Evolutionary conservation across 192 early-diverging fungal genomes (phyloP).

Genomic region (Coemansia biformis): DNA sequence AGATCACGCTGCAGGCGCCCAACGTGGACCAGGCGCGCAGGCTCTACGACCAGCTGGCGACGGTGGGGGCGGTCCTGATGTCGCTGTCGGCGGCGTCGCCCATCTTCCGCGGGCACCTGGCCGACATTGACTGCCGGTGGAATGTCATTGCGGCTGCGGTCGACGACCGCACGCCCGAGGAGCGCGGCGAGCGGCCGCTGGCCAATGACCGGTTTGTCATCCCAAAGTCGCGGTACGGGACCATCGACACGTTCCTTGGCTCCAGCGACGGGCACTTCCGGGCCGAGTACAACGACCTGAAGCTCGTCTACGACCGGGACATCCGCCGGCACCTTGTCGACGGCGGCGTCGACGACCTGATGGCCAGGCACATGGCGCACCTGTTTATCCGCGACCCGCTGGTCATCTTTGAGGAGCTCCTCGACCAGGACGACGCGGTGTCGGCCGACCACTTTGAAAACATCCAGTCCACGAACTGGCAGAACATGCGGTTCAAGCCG

Average conservation of each 20-base stretch:
- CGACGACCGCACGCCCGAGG: constrained; percentile 88
- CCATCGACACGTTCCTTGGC: constrained; percentile 82
- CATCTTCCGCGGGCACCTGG: constrained; percentile 88
- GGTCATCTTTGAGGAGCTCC: constrained; percentile 86
- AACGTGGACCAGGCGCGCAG: constrained; percentile 85
- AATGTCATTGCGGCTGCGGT: constrained; percentile 90
- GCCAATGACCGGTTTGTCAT: constrained; percentile 73
- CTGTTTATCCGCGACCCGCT: constrained; percentile 98
- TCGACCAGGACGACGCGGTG: constrained; percentile 77
- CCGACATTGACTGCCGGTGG: constrained; percentile 97
- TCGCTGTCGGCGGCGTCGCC: constrained; percentile 89
- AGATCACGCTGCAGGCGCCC: constrained; percentile 96
- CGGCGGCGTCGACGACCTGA: constrained; percentile 79
- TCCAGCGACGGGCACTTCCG: constrained; percentile 66
- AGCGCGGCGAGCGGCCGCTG: constrained; percentile 76
- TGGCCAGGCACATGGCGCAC: constrained; percentile 90
- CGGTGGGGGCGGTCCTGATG: constrained; percentile 89
- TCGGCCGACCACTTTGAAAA: constrained; percentile 98
- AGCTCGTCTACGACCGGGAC: constrained; percentile 71
- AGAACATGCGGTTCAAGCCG: constrained; percentile 98
- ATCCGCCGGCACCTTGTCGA: constrained; percentile 67
- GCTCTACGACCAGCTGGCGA: constrained; percentile 92
- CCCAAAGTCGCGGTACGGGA: constrained; percentile 93
- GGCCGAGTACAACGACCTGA: constrained; percentile 89
- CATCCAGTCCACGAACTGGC: constrained; percentile 99